Evolutionary conservation across 2,329 filamentous ascomycete species (phyloP), one percentile per base, ranked within the genome.

Genomic region (Arthroderma uncinatum): DNA sequence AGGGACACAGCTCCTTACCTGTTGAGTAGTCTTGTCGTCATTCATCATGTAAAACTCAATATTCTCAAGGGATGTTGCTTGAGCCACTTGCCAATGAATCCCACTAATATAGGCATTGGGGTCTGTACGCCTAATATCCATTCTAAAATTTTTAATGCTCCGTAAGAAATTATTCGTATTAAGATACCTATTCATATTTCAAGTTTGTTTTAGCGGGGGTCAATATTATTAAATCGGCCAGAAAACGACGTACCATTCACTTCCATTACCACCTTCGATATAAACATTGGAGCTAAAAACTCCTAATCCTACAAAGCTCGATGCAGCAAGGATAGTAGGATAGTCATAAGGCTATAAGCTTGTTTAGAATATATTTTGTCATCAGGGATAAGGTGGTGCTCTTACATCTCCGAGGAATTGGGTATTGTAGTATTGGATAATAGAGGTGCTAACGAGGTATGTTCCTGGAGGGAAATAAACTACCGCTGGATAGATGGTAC

Each of bases 401-500:
- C 53, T 40, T 36, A 63, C 60, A 52, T 64, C 59, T 6, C 63
- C 63, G 19, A 61, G 54, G 14, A 65, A 60, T 54, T 64, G 42
- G 2, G 63, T 66, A 36, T 65, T 62, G 42, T 65, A 66, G 47
- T 63, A 64, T 37, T 65, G 60, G 33, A 65, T 63, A 7, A 65
- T 59, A 7, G 61, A 39, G 8, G 47, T 53, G 59, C 62, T 63
- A 30, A 66, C 60, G 4, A 65, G 59, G 47, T 66, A 66, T 1
- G 55, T 64, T 2, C 65, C 64, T 14, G 86, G 76, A 53, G 88
- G 89, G 75, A 94, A 92, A 76, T 90, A 95, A 53, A 95, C 81
- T 21, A 94, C 73, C 28, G 87, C 89, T 1, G 92, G 91, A 1
- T 83, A 82, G 14, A 81, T 81, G 1, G 92, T 96, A 34, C 81